Base-by-base conservation (phyloP, 2,329 filamentous ascomycete species). In the Hymenoscyphus fructigenus region DNA sequence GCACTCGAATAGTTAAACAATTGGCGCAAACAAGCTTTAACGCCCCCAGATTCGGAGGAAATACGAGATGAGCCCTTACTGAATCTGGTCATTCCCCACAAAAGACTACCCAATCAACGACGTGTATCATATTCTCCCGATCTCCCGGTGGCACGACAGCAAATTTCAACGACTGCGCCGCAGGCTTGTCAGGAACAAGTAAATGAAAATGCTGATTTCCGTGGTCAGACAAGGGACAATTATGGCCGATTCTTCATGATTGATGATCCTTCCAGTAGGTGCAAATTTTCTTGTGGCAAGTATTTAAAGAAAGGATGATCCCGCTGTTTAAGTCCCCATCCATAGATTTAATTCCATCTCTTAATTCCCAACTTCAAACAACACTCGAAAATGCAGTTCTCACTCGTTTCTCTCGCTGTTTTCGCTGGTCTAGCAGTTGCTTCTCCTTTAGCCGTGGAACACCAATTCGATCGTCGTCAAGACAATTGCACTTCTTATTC, bases 1-100 rank as follows among this genome's bases (percentile, higher is more conserved):
- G 12, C 10, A 14, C 5, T 38, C 9, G 12, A 5, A 71, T 79
- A 6, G 10, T 15, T 38, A 38, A 10, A 38, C 34, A 20, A 47
- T 20, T 47, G 41, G 41, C 41, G 41, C 44, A 47, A 20, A n/a
- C 20, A 47, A 47, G 44, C 44, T 47, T 47, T 47, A n/a, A 20
- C n/a, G 44, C 44, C 44, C 44, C 44, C 44, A 23, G 44, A 47
- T 47, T 23, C 2, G 41, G 17, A 47, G 17, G 14, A n/a, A 7
- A 23, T 47, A 47, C 44, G 44, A 47, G 44, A 47, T 47, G 44
- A 47, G n/a, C 44, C 36, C 36, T 47, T 47, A 23, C 20, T 23
- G 3, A n/a, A 47, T 23, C 17, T n/a, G 20, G 44, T 6, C 17
- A 9, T 47, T 47, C 44, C 9, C 44, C 44, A 47, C n/a, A 47